A percentile compares a stretch with the other conserved stretches of the same genome.
Conservation (phyloP, 805 yeast genomes). For the Maudiozyma serrabonitensis region DNA sequence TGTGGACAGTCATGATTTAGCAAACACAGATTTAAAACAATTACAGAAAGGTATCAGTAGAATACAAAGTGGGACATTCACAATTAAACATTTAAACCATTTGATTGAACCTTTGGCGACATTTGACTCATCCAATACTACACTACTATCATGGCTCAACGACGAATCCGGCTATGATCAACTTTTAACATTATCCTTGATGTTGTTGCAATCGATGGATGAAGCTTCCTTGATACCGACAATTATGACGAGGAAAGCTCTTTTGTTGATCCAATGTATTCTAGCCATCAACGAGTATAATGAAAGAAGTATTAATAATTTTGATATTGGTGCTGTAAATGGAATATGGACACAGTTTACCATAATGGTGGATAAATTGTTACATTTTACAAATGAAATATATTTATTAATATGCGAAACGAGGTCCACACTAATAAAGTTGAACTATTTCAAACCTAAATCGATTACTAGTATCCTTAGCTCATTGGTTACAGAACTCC, state of each 20-base stretch:
- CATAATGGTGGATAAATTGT: conserved; percentile 12
- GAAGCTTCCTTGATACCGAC: conserved; percentile 20
- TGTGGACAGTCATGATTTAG: too few relatives aligned
- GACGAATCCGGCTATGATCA: conserved; percentile 16
- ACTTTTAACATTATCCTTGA: conserved; percentile 11
- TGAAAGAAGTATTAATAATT: conserved; percentile 4
- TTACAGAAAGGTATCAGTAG: conserved; percentile 15
- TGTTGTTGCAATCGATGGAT: conserved; percentile 19
- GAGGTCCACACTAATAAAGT: conserved; percentile 11
- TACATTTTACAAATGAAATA: conserved; percentile 18
- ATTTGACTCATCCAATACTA: conserved; percentile 3
- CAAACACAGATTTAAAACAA: conserved; percentile 7
- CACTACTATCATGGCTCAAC: conserved; percentile 17
- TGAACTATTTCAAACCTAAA: conserved; percentile 11
- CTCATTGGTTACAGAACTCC: conserved; percentile 9
- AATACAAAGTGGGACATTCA: conserved; percentile 22
- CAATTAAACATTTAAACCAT: conserved; percentile 20
- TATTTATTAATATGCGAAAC: conserved; percentile 19
- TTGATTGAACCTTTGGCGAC: conserved; percentile 14
- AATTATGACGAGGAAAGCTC: conserved; percentile 19
- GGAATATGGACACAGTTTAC: conserved; percentile 17
- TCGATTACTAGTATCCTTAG: conserved; percentile 13
- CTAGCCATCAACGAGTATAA: conserved; percentile 5
- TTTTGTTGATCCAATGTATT: conserved; percentile 18
- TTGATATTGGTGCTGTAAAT: conserved; percentile 1